Evolutionary conservation across 805 yeast genomes (phyloP).

Genomic region (Huiozyma sinensis): DNA sequence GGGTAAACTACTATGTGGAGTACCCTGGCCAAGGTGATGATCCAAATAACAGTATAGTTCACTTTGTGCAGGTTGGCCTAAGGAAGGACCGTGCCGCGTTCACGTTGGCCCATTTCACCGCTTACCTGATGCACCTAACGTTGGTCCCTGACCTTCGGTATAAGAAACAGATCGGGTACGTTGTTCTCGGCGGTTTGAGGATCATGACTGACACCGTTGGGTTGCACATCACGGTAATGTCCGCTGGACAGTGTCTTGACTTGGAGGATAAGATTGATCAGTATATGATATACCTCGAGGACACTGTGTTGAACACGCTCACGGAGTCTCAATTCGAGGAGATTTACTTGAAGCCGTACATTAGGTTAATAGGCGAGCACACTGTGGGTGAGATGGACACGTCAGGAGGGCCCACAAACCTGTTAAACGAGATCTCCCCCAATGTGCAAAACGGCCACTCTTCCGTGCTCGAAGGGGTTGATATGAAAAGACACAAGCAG

Average conservation of each 20-base stretch:
- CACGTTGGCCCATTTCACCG: conserved; percentile 37
- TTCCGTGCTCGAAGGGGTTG: conserved; percentile 10
- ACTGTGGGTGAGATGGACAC: conserved; percentile 4
- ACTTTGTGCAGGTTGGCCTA: conserved; percentile 48
- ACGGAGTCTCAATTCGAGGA: conserved; percentile 30
- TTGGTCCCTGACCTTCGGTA: conserved; percentile 41
- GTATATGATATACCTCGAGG: conserved; percentile 35
- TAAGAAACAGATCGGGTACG: conserved; percentile 52
- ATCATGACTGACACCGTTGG: conserved; percentile 44
- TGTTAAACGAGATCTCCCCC: conserved; percentile 27
- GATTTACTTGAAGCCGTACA: conserved; percentile 30
- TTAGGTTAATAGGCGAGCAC: conserved; percentile 15
- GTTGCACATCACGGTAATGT: conserved; percentile 45
- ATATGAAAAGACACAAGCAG: conserved; percentile 35
- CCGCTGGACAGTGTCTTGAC: conserved; percentile 35
- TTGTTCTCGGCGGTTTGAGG: conserved; percentile 47
- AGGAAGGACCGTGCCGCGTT: conserved; percentile 28
- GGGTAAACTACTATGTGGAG: conserved; percentile 28
- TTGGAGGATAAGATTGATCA: conserved; percentile 39
- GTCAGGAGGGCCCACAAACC: conserved; percentile 25
- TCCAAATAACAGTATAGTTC: conserved; percentile 41
- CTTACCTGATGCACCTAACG: conserved; percentile 36
- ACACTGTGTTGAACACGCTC: conserved; percentile 16
- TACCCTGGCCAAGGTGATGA: conserved; percentile 33
- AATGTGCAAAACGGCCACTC: conserved; percentile 29